phyloP scores from a whole-genome alignment of 2,329 filamentous ascomycete species.

The Incumbomyces lentus region DNA sequence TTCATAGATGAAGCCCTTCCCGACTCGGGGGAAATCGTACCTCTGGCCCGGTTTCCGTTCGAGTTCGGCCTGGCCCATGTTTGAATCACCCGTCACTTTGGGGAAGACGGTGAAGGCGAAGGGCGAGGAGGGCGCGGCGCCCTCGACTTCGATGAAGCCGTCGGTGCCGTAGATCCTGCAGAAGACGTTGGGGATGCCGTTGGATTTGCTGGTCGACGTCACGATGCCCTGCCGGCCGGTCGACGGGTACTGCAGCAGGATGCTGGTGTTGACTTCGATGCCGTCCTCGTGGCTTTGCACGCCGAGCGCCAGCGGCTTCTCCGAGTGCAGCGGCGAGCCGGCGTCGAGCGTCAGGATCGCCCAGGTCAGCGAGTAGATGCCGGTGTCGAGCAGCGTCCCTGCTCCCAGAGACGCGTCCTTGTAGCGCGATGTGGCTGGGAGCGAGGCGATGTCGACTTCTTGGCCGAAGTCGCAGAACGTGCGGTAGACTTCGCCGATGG shows the following conservation, averaged over 20 bases:
- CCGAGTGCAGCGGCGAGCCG: slow-evolving; percentile 50
- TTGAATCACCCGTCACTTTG: slow-evolving; percentile 5
- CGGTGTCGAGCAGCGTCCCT: slow-evolving; percentile 71
- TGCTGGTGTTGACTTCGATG: slow-evolving; percentile 26
- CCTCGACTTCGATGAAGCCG: slow-evolving; percentile 15
- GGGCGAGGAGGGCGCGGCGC: slow-evolving; percentile 9
- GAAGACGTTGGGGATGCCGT: slow-evolving; percentile 5
- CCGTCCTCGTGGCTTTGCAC: slow-evolving; percentile 30
- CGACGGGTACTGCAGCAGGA: slow-evolving; percentile 31
- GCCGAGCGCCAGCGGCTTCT: slow-evolving; percentile 56
- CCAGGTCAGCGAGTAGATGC: slow-evolving; percentile 84
- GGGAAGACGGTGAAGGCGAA: slow-evolving; percentile 12
- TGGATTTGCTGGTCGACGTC: slow-evolving; percentile 28
- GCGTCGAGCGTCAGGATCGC: slow-evolving; percentile 79
- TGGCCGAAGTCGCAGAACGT: slow-evolving; percentile 43
- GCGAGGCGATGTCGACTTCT: slow-evolving; percentile 10
- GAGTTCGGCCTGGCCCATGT: neutral
- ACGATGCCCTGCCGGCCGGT: slow-evolving; percentile 34
- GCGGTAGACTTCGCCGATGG: slow-evolving; percentile 45
- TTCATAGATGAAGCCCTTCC: slow-evolving; percentile 27
- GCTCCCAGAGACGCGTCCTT: slow-evolving; percentile 70
- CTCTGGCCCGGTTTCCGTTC: slow-evolving; percentile 20
- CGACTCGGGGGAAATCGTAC: slow-evolving; percentile 14
- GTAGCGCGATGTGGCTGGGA: slow-evolving; percentile 31
- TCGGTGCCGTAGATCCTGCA: slow-evolving; percentile 17